Conservation (phyloP, 257 asterid species). For the Apocynum venetum region DNA sequence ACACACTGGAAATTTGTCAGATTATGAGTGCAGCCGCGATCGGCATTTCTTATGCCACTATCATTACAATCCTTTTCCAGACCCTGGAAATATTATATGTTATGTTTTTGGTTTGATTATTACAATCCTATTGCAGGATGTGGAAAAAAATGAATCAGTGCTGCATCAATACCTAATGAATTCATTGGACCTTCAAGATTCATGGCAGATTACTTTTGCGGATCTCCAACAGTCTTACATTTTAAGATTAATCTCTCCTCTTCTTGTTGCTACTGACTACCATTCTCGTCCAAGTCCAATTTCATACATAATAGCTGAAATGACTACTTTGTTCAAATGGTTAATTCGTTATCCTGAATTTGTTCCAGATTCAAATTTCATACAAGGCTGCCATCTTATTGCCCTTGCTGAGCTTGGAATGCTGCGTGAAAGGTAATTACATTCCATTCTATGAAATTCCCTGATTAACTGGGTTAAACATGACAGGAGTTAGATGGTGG, state of each 20-base stretch:
- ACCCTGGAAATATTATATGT: not conserved
- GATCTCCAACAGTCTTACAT: not conserved
- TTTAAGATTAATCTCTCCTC: not conserved
- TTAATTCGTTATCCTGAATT: not conserved
- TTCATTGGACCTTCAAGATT: not conserved
- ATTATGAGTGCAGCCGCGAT: not conserved
- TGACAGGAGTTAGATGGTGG: too few species aligned
- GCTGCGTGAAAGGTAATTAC: not conserved
- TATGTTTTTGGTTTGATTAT: too few species aligned
- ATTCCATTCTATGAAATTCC: too few species aligned
- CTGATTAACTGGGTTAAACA: too few species aligned
- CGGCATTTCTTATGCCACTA: not conserved
- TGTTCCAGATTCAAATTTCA: not conserved
- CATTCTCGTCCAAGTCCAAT: not conserved
- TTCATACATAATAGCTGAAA: not conserved
- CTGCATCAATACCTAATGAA: not conserved
- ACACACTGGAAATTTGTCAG: constrained; percentile 3
- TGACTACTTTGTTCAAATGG: not conserved
- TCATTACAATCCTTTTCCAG: not conserved
- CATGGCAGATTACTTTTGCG: not conserved
- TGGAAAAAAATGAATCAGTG: not conserved
- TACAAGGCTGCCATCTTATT: not conserved
- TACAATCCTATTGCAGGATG: too few species aligned
- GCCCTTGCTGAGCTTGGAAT: not conserved
- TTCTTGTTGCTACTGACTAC: not conserved